Conservation (phyloP, 208 protist species). For the Acanthamoeba lenticulata region DNA sequence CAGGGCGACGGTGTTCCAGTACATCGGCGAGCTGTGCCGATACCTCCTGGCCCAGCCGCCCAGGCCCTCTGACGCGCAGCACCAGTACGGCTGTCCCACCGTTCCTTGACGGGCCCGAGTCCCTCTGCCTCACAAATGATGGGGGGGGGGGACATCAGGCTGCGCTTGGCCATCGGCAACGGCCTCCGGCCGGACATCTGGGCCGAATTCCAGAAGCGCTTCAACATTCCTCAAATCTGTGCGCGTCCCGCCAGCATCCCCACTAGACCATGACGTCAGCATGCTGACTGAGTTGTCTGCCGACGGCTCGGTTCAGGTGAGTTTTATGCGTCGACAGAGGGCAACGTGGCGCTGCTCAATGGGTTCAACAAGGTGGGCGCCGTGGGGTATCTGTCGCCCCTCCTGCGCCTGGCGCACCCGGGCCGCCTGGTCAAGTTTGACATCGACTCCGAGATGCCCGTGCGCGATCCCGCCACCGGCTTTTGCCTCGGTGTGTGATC, state of each 20-base stretch:
- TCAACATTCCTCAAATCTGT: slow-evolving; percentile 81
- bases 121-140: too few species aligned
- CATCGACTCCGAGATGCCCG: slow-evolving; percentile 57
- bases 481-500: slow-evolving; percentile 66
- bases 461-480: slow-evolving; percentile 63
- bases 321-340: slow-evolving; percentile 92
- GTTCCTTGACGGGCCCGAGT: background rate
- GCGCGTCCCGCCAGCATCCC: background rate
- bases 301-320: slow-evolving; percentile 78
- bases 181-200: slow-evolving; percentile 92
- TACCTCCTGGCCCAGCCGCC: slow-evolving; percentile 80
- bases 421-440: slow-evolving; percentile 65
- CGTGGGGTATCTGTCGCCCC: slow-evolving; percentile 71
- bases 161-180: slow-evolving; percentile 91
- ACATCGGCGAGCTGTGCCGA: slow-evolving; percentile 93
- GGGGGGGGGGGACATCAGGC: slow-evolving; percentile 15
- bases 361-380: slow-evolving; percentile 65
- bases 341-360: slow-evolving; percentile 77
- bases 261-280: background rate
- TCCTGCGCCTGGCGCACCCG: slow-evolving; percentile 35
- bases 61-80: slow-evolving; percentile 45
- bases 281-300: background rate
- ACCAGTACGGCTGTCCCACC: slow-evolving; percentile 47
- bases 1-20: slow-evolving; percentile 88
- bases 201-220: slow-evolving; percentile 78